Evolutionary conservation across 2,329 filamentous ascomycete species (phyloP).

Genomic region (Colletotrichum tropicicola): DNA sequence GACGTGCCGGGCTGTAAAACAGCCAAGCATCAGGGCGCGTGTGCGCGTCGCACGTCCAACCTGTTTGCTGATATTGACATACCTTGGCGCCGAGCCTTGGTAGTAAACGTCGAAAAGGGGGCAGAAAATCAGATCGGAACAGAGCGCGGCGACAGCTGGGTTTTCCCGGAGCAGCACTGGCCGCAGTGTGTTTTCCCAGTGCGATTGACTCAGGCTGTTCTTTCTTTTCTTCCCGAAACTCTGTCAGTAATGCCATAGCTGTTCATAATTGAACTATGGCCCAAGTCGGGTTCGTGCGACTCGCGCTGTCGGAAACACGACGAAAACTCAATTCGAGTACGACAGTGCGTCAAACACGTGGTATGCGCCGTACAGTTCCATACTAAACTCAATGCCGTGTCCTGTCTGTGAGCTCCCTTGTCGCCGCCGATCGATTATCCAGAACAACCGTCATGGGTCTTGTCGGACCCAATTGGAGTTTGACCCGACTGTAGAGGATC

Average conservation of each 20-base stretch:
- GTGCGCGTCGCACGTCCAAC: background rate
- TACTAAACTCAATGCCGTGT: background rate
- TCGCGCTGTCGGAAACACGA: background rate
- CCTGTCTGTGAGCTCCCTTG: background rate
- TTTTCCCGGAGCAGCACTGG: background rate
- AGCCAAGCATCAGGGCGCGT: background rate
- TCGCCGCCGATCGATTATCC: background rate
- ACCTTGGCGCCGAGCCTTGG: conserved; percentile 20
- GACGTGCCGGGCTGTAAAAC: background rate
- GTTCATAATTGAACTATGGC: background rate
- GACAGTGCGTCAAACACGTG: background rate
- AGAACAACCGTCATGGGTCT: background rate
- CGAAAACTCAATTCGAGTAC: conserved; percentile 2
- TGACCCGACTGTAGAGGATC: background rate
- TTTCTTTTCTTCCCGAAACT: conserved; percentile 15
- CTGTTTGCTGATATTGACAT: background rate
- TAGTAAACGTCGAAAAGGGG: background rate
- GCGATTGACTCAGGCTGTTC: conserved; percentile 10
- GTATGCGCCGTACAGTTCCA: background rate
- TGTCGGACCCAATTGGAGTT: background rate
- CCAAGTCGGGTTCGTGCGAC: background rate
- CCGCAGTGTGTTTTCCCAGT: background rate
- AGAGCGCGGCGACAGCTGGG: background rate
- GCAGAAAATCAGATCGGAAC: too few relatives aligned
- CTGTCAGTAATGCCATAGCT: conserved; percentile 2